Base-by-base conservation (phyloP, 2,329 filamentous ascomycete genomes). In the Aspergillus piperis region DNA sequence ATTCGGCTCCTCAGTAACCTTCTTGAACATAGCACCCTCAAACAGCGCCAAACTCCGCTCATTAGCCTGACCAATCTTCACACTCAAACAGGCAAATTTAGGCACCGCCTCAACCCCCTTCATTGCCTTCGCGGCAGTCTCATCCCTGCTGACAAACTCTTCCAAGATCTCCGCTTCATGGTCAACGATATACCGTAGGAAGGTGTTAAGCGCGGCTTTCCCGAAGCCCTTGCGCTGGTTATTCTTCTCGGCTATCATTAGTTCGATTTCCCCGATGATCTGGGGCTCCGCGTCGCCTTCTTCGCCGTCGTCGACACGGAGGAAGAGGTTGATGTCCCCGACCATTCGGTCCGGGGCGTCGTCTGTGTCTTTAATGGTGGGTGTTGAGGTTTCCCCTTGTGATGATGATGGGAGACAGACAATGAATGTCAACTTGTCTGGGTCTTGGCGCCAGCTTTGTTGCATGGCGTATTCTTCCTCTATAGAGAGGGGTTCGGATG, bases 391-490 rank as follows among this genome's bases (percentile, higher is more conserved):
- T 19, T 5, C 32, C 6, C 21, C 3, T 7, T 10, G 4, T 6
- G 19, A 13, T 2, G 32, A 30, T 5, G 65, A n/a, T 0, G 86
- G 83, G 8, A 82, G 78, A 71, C 92, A 96, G 57, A 90, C 77
- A 73, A 98, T 96, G 68, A 97, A 98, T 0, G 94, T 98, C 62
- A 98, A 76, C 78, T 98, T 98, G 77, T 98, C 93, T 25, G 80
- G 76, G 44, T 95, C 90, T 19, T 79, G 80, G 39, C 92, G 88
- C 94, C 94, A 98, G 64, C 88, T 91, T n/a, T 80, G 78, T 75
- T 97, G 94, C 88, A 97, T 98, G 53, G 86, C 85, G 75, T 95
- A 92, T 80, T 98, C 94, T 72, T 96, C 89, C 0, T 86, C 81
- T 0, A 97, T 81, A 0, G 85, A 88, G 54, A 98, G 83, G 0